A percentile compares a stretch with the other conserved stretches of the same genome.
These are phyloP conservation scores for Candida frijolesensis DNA, from an alignment of 1,139 yeast genomes.

Conservation along the genomic window DNA sequence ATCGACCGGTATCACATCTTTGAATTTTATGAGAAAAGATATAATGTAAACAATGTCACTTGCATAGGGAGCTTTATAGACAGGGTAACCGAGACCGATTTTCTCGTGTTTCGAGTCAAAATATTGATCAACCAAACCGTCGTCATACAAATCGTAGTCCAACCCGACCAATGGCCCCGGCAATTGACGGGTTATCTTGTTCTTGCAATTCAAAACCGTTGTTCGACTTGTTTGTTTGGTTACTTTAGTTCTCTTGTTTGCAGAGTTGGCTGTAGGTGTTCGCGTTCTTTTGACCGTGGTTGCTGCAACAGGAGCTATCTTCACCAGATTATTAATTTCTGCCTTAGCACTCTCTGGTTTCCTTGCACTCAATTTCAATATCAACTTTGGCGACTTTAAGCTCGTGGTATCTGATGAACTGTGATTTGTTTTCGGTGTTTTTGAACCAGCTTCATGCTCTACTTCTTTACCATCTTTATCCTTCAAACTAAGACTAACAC, in stretches of 20 bases:
- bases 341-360: background rate
- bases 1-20: slow-evolving; percentile 29
- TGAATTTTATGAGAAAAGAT: slow-evolving; percentile 48
- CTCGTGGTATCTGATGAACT: background rate
- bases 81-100: slow-evolving; percentile 37
- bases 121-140: slow-evolving; percentile 27
- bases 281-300: background rate
- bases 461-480: background rate
- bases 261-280: background rate
- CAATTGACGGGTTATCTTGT: slow-evolving; percentile 35
- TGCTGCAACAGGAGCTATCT: background rate
- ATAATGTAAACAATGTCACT: slow-evolving; percentile 45
- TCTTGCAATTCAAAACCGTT: slow-evolving; percentile 31
- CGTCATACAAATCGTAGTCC: slow-evolving; percentile 43
- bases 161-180: slow-evolving; percentile 46
- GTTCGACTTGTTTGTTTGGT: slow-evolving; percentile 29
- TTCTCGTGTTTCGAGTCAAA: slow-evolving; percentile 21
- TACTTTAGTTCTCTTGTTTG: slow-evolving; percentile 1
- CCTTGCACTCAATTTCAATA: slow-evolving; percentile 8
- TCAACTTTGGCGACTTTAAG: slow-evolving; percentile 8
- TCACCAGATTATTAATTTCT: background rate
- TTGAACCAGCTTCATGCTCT: background rate
- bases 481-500: background rate
- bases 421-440: background rate
- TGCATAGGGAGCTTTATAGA: slow-evolving; percentile 41